These are phyloP conservation scores for Butyriboletus loyo DNA, from an alignment of 768 basidiomycete species.

Conservation along the genomic window DNA sequence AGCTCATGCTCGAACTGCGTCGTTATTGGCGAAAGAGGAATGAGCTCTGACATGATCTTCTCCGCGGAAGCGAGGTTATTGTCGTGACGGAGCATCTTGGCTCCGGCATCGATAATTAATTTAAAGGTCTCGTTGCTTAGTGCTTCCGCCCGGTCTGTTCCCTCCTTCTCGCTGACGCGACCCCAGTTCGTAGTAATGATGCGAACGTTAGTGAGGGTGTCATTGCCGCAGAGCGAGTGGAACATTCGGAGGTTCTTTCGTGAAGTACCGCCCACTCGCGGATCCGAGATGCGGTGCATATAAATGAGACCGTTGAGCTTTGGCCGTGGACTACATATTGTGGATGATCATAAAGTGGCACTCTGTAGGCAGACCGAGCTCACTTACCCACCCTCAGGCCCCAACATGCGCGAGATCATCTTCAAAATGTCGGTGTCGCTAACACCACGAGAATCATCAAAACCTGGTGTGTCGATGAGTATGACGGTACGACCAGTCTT, in stretches of 20 bases:
- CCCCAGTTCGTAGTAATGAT: not conserved
- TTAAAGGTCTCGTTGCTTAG: not conserved
- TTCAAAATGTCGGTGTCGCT: not conserved
- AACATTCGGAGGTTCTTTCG: not conserved
- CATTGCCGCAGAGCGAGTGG: not conserved
- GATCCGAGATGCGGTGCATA: not conserved
- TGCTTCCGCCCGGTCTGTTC: not conserved
- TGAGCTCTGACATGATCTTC: not conserved
- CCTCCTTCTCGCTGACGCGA: not conserved
- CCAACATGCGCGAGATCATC: not conserved
- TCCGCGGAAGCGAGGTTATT: not conserved
- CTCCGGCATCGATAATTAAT: not conserved
- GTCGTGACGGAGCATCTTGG: not conserved
- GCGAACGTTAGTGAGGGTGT: not conserved
- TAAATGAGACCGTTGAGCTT: not conserved
- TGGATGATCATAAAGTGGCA: not conserved
- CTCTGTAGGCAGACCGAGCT: not conserved
- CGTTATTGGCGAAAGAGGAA: not conserved
- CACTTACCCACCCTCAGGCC: not conserved
- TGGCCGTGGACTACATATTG: not conserved
- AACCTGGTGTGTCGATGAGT: not conserved
- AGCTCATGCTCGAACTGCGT: not conserved
- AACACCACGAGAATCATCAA: not conserved
- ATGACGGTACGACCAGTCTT: not conserved
- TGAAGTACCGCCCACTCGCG: not conserved